A percentile compares a stretch with the other conserved stretches of the same genome.
Evolutionary conservation across 805 yeast species (phyloP).

Genomic region (Ogataea neopini): DNA sequence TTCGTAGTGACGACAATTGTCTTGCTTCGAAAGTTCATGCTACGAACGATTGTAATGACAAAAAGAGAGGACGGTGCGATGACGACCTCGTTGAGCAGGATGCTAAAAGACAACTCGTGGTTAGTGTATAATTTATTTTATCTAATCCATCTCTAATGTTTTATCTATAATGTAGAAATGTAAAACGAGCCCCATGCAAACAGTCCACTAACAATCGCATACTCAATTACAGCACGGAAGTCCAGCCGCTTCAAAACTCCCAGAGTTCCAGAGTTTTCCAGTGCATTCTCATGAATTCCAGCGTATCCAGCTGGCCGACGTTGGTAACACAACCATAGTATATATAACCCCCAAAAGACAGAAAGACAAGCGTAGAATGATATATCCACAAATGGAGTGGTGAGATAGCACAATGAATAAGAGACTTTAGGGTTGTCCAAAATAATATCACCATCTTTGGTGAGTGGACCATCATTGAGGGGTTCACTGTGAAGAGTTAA

Average conservation of each 20-base stretch:
- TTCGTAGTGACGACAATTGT: slow-evolving; percentile 6
- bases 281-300: slow-evolving; percentile 10
- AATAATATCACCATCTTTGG: slow-evolving; percentile 6
- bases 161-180: slow-evolving; percentile 5
- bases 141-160: slow-evolving; percentile 4
- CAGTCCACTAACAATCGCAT: slow-evolving; percentile 10
- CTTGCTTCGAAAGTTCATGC: slow-evolving; percentile 15
- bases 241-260: slow-evolving; percentile 4
- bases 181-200: slow-evolving; percentile 14
- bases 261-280: background rate
- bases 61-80: background rate
- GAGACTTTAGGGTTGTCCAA: slow-evolving; percentile 22
- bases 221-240: slow-evolving; percentile 7
- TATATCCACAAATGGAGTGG: slow-evolving; percentile 46
- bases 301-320: slow-evolving; percentile 3
- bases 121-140: background rate
- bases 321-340: slow-evolving; percentile 10
- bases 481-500: slow-evolving; percentile 49
- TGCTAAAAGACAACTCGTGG: background rate
- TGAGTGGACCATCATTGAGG: slow-evolving; percentile 3
- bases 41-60: slow-evolving; percentile 10
- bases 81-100: background rate
- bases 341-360: slow-evolving; percentile 24
- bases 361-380: slow-evolving; percentile 40
- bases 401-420: slow-evolving; percentile 47